Evolutionary conservation across 495 filamentous ascomycete species (phyloP), one percentile per base, ranked within the genome.

Genomic region (Lasiosphaeria ovina): DNA sequence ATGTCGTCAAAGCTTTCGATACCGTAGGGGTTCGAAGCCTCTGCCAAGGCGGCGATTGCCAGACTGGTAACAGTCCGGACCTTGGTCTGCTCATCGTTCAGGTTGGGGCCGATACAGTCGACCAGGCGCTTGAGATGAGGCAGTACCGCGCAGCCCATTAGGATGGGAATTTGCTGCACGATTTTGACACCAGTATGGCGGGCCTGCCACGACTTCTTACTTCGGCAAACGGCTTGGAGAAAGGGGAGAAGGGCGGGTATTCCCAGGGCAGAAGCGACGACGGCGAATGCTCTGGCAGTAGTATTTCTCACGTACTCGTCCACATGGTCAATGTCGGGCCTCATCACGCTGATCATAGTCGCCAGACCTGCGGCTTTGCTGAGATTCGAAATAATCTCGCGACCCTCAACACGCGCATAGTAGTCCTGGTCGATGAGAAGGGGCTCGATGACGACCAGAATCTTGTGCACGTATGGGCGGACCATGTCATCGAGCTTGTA

Each of bases 221-320:
- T 96, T 66, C 92, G 86, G 70, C 93, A 98, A 11, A 98, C 94
- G 54, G 95, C 95, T 62, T 92, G 87, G 44, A 98, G 80, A 82
- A 99, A 98, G 4, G 95, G 94, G 45, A 98, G 83, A 45, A 99
- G 85, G 10, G 93, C 91, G 8, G 95, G 95, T 50, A 99, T 97
- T 60, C 95, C 95, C 4, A 99, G 86, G 12, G 95, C 95, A 38
- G 92, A 97, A 12, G 95, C 95, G 32, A 99, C 95, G 5, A 98
- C 95, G 55, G 95, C 95, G 67, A 99, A 97, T 4, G 95, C 95
- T 76, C 95, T 83, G 60, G 95, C 95, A 5, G 95, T 99, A 2
- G 95, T 99, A 76, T 99, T 99, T 70, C 95, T 83, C n/a, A 99
- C 95, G 74, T 99, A 98, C 68, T 99, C 95, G 72, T 99, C 95